Percentiles rank a stretch among this genome's conserved stretches.
Conservation (phyloP, 805 yeast genomes). For the Metschnikowia colocasiae region DNA sequence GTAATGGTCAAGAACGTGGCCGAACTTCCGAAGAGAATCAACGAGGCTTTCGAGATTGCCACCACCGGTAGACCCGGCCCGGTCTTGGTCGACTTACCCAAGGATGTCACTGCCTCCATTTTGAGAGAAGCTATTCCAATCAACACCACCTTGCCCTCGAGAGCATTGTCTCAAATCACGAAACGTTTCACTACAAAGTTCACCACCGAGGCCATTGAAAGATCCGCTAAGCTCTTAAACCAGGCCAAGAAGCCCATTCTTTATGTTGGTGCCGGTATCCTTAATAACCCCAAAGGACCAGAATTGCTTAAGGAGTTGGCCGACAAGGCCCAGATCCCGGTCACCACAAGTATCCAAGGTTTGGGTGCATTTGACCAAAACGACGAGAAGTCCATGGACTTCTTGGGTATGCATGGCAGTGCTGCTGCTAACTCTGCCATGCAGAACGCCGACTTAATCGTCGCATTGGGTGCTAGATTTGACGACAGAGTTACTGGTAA, state of each 20-base stretch:
- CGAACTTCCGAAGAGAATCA: slow-evolving; percentile 91
- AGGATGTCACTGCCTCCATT: slow-evolving; percentile 94
- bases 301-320: slow-evolving; percentile 73
- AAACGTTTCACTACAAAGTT: slow-evolving; percentile 67
- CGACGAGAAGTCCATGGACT: slow-evolving; percentile 85
- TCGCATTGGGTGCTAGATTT: slow-evolving; percentile 95
- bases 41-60: slow-evolving; percentile 98
- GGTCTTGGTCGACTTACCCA: slow-evolving; percentile 94
- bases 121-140: slow-evolving; percentile 83
- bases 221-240: slow-evolving; percentile 77
- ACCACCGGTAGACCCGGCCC: slow-evolving; percentile 97
- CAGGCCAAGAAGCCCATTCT: slow-evolving; percentile 82
- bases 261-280: slow-evolving; percentile 89
- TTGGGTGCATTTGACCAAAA: slow-evolving; percentile 92
- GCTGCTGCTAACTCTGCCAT: slow-evolving; percentile 94
- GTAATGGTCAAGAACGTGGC: slow-evolving; percentile 96
- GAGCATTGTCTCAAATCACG: slow-evolving; percentile 67
- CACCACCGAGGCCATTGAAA: slow-evolving; percentile 66
- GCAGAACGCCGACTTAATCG: slow-evolving; percentile 87
- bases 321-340: slow-evolving; percentile 90
- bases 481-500: slow-evolving; percentile 97
- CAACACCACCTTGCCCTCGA: slow-evolving; percentile 69
- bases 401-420: slow-evolving; percentile 98
- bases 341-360: slow-evolving; percentile 92
- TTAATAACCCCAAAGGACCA: slow-evolving; percentile 80